phyloP scores from a whole-genome alignment of 2,329 filamentous ascomycete genomes.

The Paramyrothecium sp. region DNA sequence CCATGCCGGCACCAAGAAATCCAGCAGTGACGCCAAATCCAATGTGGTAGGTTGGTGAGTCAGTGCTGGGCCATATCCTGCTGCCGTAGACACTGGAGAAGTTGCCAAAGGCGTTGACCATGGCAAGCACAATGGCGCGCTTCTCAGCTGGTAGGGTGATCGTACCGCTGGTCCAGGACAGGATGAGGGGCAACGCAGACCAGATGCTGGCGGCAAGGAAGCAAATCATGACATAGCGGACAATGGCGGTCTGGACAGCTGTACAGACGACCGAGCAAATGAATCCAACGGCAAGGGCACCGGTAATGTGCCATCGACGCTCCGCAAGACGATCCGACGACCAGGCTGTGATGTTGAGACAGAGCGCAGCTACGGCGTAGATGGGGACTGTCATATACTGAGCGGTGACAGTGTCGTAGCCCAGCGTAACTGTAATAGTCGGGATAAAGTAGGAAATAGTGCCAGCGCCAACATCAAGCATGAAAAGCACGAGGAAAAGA shows the following conservation, averaged over 20 bases:
- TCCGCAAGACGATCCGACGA: constrained; percentile 24
- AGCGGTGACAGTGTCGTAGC: constrained; percentile 40
- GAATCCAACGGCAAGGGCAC: constrained; percentile 18
- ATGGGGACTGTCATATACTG: constrained; percentile 44
- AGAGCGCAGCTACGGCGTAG: constrained; percentile 24
- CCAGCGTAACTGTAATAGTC: constrained; percentile 45
- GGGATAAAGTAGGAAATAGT: constrained; percentile 54
- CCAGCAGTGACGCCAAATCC: constrained; percentile 26
- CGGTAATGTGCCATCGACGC: constrained; percentile 24
- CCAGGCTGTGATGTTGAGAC: constrained; percentile 18
- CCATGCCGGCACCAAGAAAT: constrained; percentile 20
- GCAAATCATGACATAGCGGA: constrained; percentile 27
- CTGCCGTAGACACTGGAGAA: constrained; percentile 28
- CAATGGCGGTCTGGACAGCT: constrained; percentile 24
- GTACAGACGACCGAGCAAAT: constrained; percentile 24
- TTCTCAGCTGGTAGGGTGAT: constrained; percentile 25
- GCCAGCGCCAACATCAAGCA: constrained; percentile 43
- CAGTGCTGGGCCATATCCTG: constrained; percentile 23
- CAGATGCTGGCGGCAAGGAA: constrained; percentile 21
- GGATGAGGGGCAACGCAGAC: constrained; percentile 20
- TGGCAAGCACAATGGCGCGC: constrained; percentile 27
- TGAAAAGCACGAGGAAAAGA: constrained; percentile 46
- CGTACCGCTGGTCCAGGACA: constrained; percentile 25
- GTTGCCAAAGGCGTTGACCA: constrained; percentile 29
- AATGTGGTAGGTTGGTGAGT: constrained; percentile 21